Evolutionary conservation across 2,329 filamentous ascomycete species (phyloP), one percentile per base, ranked within the genome.

Genomic region (Pseudocercospora cruenta): DNA sequence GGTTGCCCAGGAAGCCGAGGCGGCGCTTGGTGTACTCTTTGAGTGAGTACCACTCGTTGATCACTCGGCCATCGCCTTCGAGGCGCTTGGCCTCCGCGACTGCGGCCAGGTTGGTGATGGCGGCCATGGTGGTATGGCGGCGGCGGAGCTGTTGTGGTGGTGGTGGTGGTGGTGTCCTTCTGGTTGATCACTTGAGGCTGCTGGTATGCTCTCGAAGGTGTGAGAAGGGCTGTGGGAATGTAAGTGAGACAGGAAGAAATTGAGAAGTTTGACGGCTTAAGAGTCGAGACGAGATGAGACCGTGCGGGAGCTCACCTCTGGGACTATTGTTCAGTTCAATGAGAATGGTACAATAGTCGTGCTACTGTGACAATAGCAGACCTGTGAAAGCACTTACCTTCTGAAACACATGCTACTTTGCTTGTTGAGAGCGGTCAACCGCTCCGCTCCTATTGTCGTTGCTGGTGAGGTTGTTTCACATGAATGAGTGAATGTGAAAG

Each of bases 41-140:
- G 36, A 66, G 55, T 24, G 59, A 68, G 68, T 75, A 76, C 43
- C 65, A 66, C 21, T 75, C 75, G 61, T 73, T 69, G 59, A 76
- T 54, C 28, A 73, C 53, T 12, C 33, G 59, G 28, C 70, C 72
- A 28, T 58, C 57, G n/a, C 69, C 70, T 43, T 72, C 72, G 60
- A 45, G 65, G 16, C 57, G 12, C 33, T 57, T 58, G 49, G 62
- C 70, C 21, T 62, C 62, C 28, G 19, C 39, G n/a, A 66, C 53
- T 26, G 62, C 55, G 12, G 54, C 28, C 22, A 31, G 14, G 31
- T 33, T 24, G 14, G 54, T 33, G 14, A 24, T 24, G 26, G 54
- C n/a, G 14, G 54, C 54, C 54, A 58, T 58, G 54, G 54, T 39
- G 14, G 14, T 10, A 8, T n/a, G 31, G 54, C 14, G 16, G 54